Conservation (phyloP, 257 asterid genomes). For the Solanum habrochaites region DNA sequence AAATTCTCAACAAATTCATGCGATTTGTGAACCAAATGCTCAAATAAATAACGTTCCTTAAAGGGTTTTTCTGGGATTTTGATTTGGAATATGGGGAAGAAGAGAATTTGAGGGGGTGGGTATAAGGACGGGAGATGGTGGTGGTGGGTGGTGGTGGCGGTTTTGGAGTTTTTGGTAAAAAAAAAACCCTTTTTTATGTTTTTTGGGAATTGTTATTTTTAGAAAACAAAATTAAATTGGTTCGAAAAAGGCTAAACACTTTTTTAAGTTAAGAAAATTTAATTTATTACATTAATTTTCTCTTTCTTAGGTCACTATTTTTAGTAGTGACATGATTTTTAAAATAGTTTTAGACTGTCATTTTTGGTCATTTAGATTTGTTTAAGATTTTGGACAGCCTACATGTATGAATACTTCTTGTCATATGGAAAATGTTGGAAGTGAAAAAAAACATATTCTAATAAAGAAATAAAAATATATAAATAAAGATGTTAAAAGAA, state of each 20-base stretch:
- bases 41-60: not conserved
- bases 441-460: not conserved
- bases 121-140: not conserved
- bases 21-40: not conserved
- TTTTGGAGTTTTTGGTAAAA: slow-evolving; percentile 24
- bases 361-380: not conserved
- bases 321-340: not conserved
- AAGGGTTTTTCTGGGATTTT: slow-evolving; percentile 29
- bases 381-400: not conserved
- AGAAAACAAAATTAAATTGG: slow-evolving; percentile 12
- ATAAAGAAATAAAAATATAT: not conserved
- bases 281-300: not conserved
- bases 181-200: not conserved
- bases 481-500: not conserved
- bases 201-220: not conserved
- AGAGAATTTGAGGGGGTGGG: not conserved
- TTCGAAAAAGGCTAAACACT: slow-evolving; percentile 10
- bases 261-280: not conserved
- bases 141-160: slow-evolving; percentile 16
- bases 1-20: not conserved
- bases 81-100: not conserved
- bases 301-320: slow-evolving; percentile 5
- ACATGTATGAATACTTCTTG: not conserved
- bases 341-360: not conserved
- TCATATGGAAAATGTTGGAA: not conserved